Evolutionary conservation across 305 asterid genomes (phyloP).

Genomic region (Fraxinus dipetala): DNA sequence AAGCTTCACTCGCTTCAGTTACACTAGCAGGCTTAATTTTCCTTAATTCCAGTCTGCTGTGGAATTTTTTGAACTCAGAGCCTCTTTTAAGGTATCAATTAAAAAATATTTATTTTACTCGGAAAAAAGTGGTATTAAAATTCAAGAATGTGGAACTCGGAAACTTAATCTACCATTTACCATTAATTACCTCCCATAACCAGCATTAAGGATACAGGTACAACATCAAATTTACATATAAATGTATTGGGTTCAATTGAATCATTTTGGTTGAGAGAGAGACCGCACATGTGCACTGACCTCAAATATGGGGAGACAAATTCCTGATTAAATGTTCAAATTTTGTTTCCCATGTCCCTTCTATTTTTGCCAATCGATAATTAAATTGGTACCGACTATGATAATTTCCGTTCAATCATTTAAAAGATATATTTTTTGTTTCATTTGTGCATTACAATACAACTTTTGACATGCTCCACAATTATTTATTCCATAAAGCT

Average conservation of each 20-base stretch:
- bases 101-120: background rate
- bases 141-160: background rate
- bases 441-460: background rate
- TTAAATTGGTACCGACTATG: background rate
- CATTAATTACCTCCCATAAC: background rate
- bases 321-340: background rate
- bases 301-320: background rate
- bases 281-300: background rate
- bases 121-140: background rate
- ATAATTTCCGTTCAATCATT: background rate
- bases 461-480: background rate
- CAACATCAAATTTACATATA: background rate
- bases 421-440: background rate
- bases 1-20: background rate
- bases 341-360: background rate
- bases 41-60: background rate
- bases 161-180: background rate
- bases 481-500: background rate
- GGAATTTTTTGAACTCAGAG: background rate
- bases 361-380: background rate
- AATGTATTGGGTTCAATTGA: background rate
- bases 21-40: background rate
- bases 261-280: background rate
- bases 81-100: background rate
- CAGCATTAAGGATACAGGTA: background rate